phyloP scores from a whole-genome alignment of 148 eudicot species.

The Polygonum aviculare region DNA sequence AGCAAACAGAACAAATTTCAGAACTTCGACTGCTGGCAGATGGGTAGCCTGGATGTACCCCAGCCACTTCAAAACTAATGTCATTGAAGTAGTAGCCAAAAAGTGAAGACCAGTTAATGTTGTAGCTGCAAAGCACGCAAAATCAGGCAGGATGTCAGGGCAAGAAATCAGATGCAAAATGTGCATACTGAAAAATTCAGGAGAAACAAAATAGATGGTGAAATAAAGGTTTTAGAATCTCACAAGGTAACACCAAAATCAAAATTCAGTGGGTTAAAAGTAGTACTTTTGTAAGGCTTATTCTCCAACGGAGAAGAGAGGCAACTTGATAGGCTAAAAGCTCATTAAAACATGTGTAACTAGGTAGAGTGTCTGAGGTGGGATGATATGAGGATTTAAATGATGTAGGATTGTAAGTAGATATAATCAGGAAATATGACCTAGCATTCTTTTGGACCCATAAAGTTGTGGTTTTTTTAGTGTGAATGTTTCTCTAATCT shows the following conservation, averaged over 20 bases:
- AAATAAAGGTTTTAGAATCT: background rate
- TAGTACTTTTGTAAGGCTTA: background rate
- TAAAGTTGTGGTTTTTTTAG: too few relatives aligned
- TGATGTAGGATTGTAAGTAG: too few relatives aligned
- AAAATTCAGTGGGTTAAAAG: background rate
- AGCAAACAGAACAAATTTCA: conserved; percentile 28
- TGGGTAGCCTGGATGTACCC: conserved; percentile 30
- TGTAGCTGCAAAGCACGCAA: conserved; percentile 21
- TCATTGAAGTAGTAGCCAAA: conserved; percentile 28
- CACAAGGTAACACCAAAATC: background rate
- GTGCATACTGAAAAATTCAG: background rate
- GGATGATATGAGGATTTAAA: too few relatives aligned
- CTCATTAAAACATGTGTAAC: too few relatives aligned
- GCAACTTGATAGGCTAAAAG: too few relatives aligned
- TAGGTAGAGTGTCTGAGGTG: too few relatives aligned
- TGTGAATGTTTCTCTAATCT: too few relatives aligned
- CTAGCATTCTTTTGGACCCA: too few relatives aligned
- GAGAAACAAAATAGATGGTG: background rate
- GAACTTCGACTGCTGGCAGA: conserved; percentile 21
- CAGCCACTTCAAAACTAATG: conserved; percentile 20
- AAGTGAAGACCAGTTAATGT: conserved; percentile 31
- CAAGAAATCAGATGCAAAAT: background rate
- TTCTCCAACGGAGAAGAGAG: background rate
- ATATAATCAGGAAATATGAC: too few relatives aligned
- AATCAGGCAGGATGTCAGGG: background rate